A percentile compares a stretch with the other conserved stretches of the same genome.
Evolutionary conservation across 805 yeast genomes (phyloP).

Genomic region (Candida fluviatilis): DNA sequence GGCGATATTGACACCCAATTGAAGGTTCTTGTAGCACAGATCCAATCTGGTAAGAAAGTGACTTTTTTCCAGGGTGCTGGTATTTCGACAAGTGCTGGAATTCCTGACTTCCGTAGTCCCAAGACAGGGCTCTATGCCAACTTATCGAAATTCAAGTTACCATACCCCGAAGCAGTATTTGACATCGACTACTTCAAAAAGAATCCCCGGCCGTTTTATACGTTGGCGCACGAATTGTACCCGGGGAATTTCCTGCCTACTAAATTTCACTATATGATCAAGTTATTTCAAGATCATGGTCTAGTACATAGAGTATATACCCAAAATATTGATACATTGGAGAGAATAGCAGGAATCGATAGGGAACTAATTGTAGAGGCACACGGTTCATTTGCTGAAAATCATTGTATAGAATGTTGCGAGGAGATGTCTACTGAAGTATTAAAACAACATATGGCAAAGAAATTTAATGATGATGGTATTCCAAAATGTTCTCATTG

Average conservation of each 20-base stretch:
- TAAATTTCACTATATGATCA: conserved; percentile 70
- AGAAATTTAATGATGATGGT: conserved; percentile 25
- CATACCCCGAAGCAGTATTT: conserved; percentile 94
- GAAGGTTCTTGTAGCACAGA: conserved; percentile 27
- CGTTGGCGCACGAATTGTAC: conserved; percentile 76
- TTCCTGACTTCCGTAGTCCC: conserved; percentile 93
- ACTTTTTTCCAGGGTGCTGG: conserved; percentile 90
- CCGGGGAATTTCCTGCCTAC: conserved; percentile 90
- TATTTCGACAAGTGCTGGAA: conserved; percentile 87
- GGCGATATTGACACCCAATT: conserved; percentile 10
- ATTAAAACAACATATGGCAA: conserved; percentile 37
- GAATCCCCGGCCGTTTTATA: conserved; percentile 80
- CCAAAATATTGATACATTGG: conserved; percentile 91
- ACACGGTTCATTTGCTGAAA: conserved; percentile 87
- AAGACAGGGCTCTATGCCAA: conserved; percentile 85
- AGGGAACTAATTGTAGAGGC: conserved; percentile 76
- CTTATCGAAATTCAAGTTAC: conserved; percentile 65
- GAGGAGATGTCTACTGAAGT: conserved; percentile 45
- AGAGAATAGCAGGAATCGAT: conserved; percentile 74
- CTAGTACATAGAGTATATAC: conserved; percentile 72
- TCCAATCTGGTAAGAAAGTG: conserved; percentile 39
- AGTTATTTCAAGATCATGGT: conserved; percentile 59
- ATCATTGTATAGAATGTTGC: conserved; percentile 78
- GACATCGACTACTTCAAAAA: conserved; percentile 77
- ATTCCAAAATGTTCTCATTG: conserved; percentile 62